phyloP scores from a whole-genome alignment of 257 asterid genomes.

The Nemophila menziesii region DNA sequence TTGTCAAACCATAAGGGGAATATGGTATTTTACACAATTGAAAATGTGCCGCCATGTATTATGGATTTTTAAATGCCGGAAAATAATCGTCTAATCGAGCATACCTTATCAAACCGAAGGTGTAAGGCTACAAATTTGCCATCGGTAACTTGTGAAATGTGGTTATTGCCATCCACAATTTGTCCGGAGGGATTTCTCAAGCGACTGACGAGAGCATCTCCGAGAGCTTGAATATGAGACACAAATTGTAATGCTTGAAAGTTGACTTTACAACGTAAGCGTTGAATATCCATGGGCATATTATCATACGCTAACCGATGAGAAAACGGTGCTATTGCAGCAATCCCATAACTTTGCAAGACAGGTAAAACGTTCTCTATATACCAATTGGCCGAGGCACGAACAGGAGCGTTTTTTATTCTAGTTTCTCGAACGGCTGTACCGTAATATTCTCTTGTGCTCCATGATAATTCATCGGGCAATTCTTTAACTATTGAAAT shows the following conservation, averaged over 20 bases:
- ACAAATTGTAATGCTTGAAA: slow-evolving; percentile 81
- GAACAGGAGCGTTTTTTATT: slow-evolving; percentile 86
- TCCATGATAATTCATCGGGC: slow-evolving; percentile 85
- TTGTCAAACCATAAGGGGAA: too few species aligned
- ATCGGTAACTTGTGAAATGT: slow-evolving; percentile 31
- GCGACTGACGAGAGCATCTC: slow-evolving; percentile 75
- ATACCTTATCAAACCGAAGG: slow-evolving; percentile 95
- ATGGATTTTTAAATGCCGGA: neutral
- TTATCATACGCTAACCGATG: slow-evolving; percentile 86
- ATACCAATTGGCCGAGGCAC: slow-evolving; percentile 96
- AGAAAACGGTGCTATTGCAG: slow-evolving; percentile 94
- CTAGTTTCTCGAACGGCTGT: slow-evolving; percentile 84
- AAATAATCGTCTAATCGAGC: too few species aligned
- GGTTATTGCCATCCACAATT: slow-evolving; percentile 29
- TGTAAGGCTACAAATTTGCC: slow-evolving; percentile 86
- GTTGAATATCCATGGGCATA: slow-evolving; percentile 90
- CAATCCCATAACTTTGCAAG: slow-evolving; percentile 81
- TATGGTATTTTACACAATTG: too few species aligned
- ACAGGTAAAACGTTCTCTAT: slow-evolving; percentile 73
- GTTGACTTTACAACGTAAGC: slow-evolving; percentile 89
- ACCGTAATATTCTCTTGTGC: slow-evolving; percentile 91
- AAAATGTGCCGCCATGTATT: neutral
- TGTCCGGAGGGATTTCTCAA: slow-evolving; percentile 43
- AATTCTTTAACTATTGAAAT: slow-evolving; percentile 65
- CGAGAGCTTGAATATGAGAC: slow-evolving; percentile 78